phyloP scores from a whole-genome alignment of 2,329 filamentous ascomycete species.

The Kalmusia sp. region DNA sequence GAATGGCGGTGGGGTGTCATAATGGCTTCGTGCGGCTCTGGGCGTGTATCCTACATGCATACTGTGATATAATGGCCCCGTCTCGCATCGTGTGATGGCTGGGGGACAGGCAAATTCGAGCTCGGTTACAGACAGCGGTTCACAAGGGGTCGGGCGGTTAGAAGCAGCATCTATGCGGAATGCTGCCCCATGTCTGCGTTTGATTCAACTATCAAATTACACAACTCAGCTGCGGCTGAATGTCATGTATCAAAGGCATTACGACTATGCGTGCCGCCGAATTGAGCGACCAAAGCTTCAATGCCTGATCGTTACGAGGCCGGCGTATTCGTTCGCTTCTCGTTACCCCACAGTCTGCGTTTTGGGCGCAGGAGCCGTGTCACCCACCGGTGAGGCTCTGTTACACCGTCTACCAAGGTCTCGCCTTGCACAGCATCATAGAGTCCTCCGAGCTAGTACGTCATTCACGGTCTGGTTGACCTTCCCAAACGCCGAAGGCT shows the following conservation, averaged over 20 bases:
- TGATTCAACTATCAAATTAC: constrained; percentile 2
- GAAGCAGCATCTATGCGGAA: constrained; percentile 24
- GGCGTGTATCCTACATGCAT: constrained; percentile 9
- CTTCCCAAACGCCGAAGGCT: constrained; percentile 33
- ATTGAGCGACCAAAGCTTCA: no score
- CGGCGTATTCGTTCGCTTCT: not conserved
- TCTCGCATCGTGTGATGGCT: constrained; percentile 6
- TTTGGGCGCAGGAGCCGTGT: constrained; percentile 13
- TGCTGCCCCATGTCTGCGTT: constrained; percentile 10
- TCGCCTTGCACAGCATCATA: constrained; percentile 26
- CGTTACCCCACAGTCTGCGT: constrained; percentile 35
- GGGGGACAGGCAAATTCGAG: constrained; percentile 4
- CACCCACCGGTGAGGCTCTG: constrained; percentile 29
- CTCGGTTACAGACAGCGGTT: constrained; percentile 20
- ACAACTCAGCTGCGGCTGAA: constrained; percentile 5
- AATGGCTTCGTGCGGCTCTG: constrained; percentile 24
- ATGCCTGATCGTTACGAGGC: not conserved
- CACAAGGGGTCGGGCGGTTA: constrained; percentile 25
- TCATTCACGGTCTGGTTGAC: constrained; percentile 36
- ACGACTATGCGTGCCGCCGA: constrained; percentile 3
- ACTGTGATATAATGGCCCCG: constrained; percentile 6
- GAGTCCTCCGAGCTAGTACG: constrained; percentile 29
- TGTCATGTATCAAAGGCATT: not conserved
- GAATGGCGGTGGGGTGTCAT: constrained; percentile 50
- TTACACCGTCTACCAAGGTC: constrained; percentile 12